Base-by-base conservation (phyloP, 1,284 basidiomycete species). In the Rhodotorula sp. region DNA sequence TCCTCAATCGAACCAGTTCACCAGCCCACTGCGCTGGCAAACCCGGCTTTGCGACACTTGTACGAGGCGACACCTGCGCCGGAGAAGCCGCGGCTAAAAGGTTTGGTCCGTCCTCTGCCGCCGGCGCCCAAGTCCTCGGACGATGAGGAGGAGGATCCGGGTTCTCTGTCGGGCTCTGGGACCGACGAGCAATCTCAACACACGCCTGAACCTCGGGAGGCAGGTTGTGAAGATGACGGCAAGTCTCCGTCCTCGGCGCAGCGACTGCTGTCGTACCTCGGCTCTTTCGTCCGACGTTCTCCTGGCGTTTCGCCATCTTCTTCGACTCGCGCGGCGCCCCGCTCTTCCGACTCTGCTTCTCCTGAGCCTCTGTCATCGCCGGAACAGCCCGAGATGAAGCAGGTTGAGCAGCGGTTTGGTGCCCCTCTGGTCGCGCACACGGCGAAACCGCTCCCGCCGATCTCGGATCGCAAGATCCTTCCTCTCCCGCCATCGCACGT, bases 1-100 rank as follows among this genome's bases (percentile, higher is more conserved):
- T 22, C 56, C 6, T 69, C 71, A n/a, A 67, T 69, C 60, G 67
- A 61, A 51, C 49, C 67, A n/a, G 63, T 64, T 6, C 63, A 64
- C 20, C 67, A 62, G 10, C 73, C 73, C 5, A 70, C 65, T 0
- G 71, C 71, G 15, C 71, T 75, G 46, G 67, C 71, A 22, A 68
- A 70, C 29, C 60, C 66, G 15, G 58, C 64, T 2, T 62, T 75
- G 37, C 61, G 71, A 4, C 71, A 75, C 54, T 63, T 75, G 15
- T 75, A 68, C 45, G 73, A 73, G 42, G 71, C 67, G 20, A 56
- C 64, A 1, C 64, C 64, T 2, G 57, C 67, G 22, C 64, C 66
- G 26, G 72, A 64, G 49, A 74, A 74, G 54, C 70, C 70, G 26
- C 57, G 44, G 29, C 44, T 74, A 3, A 59, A 51, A 20, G 69